These are phyloP conservation scores for Pseudonectria buxi DNA, from an alignment of 2,329 filamentous ascomycete species.

Conservation along the genomic window DNA sequence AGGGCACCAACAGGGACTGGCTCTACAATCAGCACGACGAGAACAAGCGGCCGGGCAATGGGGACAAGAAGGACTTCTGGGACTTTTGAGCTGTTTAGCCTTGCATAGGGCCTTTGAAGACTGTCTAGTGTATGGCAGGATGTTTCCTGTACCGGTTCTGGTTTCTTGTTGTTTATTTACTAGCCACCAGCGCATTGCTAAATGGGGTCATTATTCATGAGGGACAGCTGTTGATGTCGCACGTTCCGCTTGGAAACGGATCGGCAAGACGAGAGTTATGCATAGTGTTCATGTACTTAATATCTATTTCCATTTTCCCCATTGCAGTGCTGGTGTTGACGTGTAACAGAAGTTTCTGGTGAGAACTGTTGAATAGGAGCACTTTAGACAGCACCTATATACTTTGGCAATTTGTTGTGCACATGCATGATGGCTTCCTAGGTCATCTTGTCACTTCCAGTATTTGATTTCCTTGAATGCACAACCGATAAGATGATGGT, in stretches of 20 bases:
- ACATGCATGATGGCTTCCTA: too few relatives aligned
- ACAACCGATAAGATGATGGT: too few relatives aligned
- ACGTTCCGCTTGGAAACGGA: too few relatives aligned
- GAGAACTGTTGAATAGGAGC: too few relatives aligned
- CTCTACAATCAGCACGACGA: conserved; percentile 44
- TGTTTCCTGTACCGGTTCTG: conserved; percentile 2
- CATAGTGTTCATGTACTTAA: conserved; percentile 1
- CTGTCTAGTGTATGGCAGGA: conserved; percentile 4
- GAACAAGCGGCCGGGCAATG: conserved; percentile 18
- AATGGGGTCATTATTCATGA: too few relatives aligned
- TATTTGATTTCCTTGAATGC: too few relatives aligned
- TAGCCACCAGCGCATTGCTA: too few relatives aligned
- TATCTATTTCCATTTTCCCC: conserved; percentile 7
- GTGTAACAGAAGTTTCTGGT: too few relatives aligned
- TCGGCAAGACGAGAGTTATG: background rate
- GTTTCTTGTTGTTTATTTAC: background rate
- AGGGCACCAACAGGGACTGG: conserved; percentile 46
- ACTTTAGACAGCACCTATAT: too few relatives aligned
- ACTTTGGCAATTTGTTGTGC: too few relatives aligned
- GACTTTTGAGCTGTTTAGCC: conserved; percentile 32
- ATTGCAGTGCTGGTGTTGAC: conserved; percentile 2
- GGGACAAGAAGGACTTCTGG: conserved; percentile 39
- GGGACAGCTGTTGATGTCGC: too few relatives aligned
- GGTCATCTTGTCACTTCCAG: too few relatives aligned
- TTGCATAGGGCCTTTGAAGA: conserved; percentile 7